A percentile compares a stretch with the other conserved stretches of the same genome.
Evolutionary conservation across 805 yeast genomes (phyloP).

Genomic region (Wickerhamomyces alni): DNA sequence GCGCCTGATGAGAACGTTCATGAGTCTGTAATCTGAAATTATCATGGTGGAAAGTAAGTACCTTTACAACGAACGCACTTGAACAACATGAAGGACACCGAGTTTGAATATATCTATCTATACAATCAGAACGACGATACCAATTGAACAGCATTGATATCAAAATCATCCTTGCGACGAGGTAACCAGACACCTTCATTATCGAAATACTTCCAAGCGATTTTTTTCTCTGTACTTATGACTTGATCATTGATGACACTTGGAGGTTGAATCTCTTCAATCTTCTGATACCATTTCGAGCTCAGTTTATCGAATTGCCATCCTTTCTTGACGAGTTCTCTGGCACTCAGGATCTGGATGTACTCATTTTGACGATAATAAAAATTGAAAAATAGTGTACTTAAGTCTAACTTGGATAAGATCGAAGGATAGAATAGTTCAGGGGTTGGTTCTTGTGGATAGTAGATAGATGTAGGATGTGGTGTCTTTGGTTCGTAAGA

Average conservation of each 20-base stretch:
- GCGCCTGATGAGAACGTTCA: too few relatives aligned
- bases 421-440: constrained; percentile 50
- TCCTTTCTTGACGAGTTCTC: constrained; percentile 70
- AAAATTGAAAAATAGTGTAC: constrained; percentile 87
- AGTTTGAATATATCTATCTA: too few relatives aligned
- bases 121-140: constrained; percentile 10
- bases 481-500: constrained; percentile 66
- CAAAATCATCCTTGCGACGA: constrained; percentile 54
- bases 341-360: constrained; percentile 71
- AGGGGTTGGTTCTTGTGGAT: constrained; percentile 73
- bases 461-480: constrained; percentile 84
- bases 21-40: not conserved
- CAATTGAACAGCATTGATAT: constrained; percentile 22
- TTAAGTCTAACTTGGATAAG: constrained; percentile 70
- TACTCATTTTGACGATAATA: constrained; percentile 73
- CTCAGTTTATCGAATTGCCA: constrained; percentile 76
- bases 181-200: constrained; percentile 66
- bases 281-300: constrained; percentile 76
- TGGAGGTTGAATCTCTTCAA: constrained; percentile 34
- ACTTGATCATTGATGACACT: constrained; percentile 20
- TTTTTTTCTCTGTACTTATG: constrained; percentile 36
- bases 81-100: too few relatives aligned
- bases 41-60: too few relatives aligned
- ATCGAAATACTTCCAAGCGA: constrained; percentile 77
- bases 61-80: too few relatives aligned